Evolutionary conservation across 208 protist species (phyloP).

Genomic region (Crithidia fasciculata): DNA sequence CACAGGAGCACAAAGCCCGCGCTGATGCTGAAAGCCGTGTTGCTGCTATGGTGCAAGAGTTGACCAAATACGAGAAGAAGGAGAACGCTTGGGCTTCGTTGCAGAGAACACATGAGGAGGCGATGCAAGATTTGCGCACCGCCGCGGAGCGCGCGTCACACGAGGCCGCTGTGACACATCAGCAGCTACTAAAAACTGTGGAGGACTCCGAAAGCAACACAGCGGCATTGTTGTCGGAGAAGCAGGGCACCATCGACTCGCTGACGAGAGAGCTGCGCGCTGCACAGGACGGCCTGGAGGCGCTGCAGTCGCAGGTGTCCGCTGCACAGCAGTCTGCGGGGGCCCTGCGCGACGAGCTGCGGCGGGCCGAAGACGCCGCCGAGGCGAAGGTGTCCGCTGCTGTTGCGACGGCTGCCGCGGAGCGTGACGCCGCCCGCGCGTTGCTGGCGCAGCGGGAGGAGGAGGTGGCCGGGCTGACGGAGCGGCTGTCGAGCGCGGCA

Average conservation of each 20-base stretch:
- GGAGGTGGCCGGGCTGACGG: background rate
- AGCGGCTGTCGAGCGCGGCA: no score
- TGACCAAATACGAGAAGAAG: background rate
- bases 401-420: background rate
- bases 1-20: background rate
- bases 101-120: background rate
- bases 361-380: background rate
- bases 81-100: background rate
- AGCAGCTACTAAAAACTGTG: background rate
- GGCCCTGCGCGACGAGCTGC: conserved; percentile 3
- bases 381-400: background rate
- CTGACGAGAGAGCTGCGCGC: background rate
- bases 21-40: background rate
- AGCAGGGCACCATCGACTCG: background rate
- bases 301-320: background rate
- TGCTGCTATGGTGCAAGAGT: background rate
- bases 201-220: background rate
- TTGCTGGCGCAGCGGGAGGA: background rate
- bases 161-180: background rate
- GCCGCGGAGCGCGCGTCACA: background rate
- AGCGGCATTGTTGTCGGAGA: background rate
- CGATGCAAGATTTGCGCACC: background rate
- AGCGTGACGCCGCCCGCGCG: background rate
- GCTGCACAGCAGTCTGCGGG: background rate
- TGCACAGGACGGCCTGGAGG: background rate